Evolutionary conservation across 1,284 basidiomycete species (phyloP).

Genomic region (Quambalaria eucalypti): DNA sequence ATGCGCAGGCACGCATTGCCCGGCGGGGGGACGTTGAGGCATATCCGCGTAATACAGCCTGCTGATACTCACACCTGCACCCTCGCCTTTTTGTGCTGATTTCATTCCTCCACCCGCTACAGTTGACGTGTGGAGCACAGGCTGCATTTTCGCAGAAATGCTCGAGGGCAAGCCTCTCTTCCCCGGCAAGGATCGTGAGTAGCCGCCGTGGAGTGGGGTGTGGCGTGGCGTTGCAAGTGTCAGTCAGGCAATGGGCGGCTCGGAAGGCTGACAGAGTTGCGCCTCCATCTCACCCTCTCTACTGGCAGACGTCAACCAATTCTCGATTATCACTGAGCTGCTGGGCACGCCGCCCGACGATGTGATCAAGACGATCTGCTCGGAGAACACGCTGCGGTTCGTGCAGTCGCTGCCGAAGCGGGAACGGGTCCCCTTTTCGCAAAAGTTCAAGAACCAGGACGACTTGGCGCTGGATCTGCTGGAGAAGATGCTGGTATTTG

Average conservation of each 20-base stretch:
- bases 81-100: neutral
- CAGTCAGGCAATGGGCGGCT: neutral
- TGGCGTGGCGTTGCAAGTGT: too few relatives aligned
- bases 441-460: slow-evolving; percentile 85
- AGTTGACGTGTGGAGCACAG: slow-evolving; percentile 97
- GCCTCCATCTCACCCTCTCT: slow-evolving; percentile 49
- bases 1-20: neutral
- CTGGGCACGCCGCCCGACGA: slow-evolving; percentile 96
- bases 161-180: slow-evolving; percentile 96
- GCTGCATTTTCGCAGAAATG: slow-evolving; percentile 99
- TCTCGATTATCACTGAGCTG: slow-evolving; percentile 98
- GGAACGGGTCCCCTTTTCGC: slow-evolving; percentile 84
- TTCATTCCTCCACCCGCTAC: slow-evolving; percentile 1
- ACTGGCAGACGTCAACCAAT: slow-evolving; percentile 99
- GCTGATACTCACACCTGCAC: neutral
- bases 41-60: too few relatives aligned
- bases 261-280: neutral
- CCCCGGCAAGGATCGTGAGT: slow-evolving; percentile 96
- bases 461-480: slow-evolving; percentile 87
- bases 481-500: slow-evolving; percentile 98
- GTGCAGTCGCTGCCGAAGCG: slow-evolving; percentile 95
- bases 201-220: too few relatives aligned
- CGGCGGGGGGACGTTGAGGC: too few relatives aligned
- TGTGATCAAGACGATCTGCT: slow-evolving; percentile 96
- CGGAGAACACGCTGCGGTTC: slow-evolving; percentile 97